These are phyloP conservation scores for Emericellopsis atlantica DNA, from an alignment of 2,329 filamentous ascomycete genomes.

Conservation along the genomic window DNA sequence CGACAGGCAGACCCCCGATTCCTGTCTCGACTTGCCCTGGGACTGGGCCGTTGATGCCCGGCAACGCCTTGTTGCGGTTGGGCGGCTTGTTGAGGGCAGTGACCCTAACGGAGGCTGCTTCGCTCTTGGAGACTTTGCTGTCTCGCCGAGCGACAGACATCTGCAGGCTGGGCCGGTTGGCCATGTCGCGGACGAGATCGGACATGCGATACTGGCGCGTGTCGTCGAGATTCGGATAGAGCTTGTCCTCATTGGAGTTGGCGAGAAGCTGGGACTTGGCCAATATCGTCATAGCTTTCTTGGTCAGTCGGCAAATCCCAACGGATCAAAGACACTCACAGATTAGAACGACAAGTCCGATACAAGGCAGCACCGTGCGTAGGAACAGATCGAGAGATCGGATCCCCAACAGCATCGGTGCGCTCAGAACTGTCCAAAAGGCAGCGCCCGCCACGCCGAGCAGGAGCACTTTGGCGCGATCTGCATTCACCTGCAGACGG, in stretches of 20 bases:
- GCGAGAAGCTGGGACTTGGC: background rate
- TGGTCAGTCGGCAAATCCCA: background rate
- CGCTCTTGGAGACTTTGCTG: slow-evolving; percentile 6
- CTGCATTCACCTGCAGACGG: too few species aligned
- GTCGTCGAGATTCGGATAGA: background rate
- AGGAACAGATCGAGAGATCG: slow-evolving; percentile 25
- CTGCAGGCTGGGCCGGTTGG: background rate
- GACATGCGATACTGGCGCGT: background rate
- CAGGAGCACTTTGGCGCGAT: slow-evolving; percentile 23
- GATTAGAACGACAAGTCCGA: slow-evolving; percentile 22
- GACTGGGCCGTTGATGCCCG: slow-evolving; percentile 22
- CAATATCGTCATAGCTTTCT: background rate
- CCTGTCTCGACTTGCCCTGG: slow-evolving; percentile 20
- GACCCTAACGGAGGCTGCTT: background rate
- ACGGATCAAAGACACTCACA: background rate
- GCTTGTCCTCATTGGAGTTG: background rate
- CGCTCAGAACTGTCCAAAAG: slow-evolving; percentile 43
- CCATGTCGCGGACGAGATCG: background rate
- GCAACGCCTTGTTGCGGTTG: slow-evolving; percentile 13
- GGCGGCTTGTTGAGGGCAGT: background rate
- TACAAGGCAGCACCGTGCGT: slow-evolving; percentile 36
- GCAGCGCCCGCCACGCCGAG: slow-evolving; percentile 28
- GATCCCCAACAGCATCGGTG: slow-evolving; percentile 36
- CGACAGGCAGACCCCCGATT: slow-evolving; percentile 23
- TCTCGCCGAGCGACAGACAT: background rate